A percentile compares a stretch with the other conserved stretches of the same genome.
phyloP scores from a whole-genome alignment of 495 filamentous ascomycete species.

The Hypoxylon crocopeplum region DNA sequence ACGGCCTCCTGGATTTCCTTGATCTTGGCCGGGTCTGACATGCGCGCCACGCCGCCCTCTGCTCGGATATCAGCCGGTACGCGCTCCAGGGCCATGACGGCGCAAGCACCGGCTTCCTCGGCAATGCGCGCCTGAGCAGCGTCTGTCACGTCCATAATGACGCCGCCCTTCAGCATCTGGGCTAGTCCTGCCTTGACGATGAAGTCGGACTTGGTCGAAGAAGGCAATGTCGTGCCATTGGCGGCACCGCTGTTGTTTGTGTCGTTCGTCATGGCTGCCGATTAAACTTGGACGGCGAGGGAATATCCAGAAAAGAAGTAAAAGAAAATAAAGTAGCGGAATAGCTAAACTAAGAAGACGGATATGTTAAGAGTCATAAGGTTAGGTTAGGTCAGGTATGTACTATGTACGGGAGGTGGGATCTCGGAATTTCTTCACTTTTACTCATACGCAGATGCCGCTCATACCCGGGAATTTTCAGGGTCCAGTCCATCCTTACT shows the following conservation, averaged over 20 bases:
- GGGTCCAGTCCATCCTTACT: conserved; percentile 12
- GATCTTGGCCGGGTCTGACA: conserved; percentile 96
- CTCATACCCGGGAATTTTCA: conserved; percentile 25
- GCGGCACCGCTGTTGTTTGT: conserved; percentile 9
- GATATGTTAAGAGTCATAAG: no score
- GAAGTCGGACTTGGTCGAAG: conserved; percentile 53
- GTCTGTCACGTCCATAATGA: conserved; percentile 99
- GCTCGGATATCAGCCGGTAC: conserved; percentile 96
- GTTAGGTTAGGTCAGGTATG: no score
- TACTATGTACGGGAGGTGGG: no score
- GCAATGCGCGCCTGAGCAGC: conserved; percentile 95
- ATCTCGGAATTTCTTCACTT: no score
- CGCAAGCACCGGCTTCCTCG: conserved; percentile 93
- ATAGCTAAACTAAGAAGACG: no score
- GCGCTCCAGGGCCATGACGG: conserved; percentile 98
- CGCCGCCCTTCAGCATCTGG: conserved; percentile 97
- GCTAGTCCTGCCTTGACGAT: conserved; percentile 92
- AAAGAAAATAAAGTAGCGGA: no score
- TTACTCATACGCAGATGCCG: no score
- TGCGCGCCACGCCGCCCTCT: conserved; percentile 92
- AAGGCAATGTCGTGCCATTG: conserved; percentile 27
- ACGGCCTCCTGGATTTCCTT: conserved; percentile 94
- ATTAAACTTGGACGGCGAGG: not conserved
- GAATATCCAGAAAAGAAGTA: not conserved
- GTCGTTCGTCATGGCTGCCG: conserved; percentile 36